Base-by-base conservation (phyloP, 139 green algal genomes). In the Chlorella sp. region DNA sequence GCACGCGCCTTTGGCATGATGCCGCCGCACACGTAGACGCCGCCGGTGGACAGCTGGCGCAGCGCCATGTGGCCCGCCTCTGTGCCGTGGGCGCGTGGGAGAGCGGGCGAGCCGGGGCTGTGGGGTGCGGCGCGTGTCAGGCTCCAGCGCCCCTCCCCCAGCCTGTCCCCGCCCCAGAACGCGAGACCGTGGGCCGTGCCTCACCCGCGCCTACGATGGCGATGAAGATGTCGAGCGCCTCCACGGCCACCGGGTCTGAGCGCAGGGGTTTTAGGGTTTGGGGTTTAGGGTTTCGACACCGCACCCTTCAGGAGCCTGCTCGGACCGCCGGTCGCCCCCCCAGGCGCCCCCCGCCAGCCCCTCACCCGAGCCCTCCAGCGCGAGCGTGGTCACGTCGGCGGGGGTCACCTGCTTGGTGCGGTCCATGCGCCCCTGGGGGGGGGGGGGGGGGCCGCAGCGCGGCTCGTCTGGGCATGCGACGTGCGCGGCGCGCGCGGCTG, bases 201-300 rank as follows among this genome's bases (percentile, higher is more conserved):
- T 0, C n/a, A n/a, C n/a, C n/a, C n/a, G 92, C 90, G 5, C 93
- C 94, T 31, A 98, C 82, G 40, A 98, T 95, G 29, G 82, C 71
- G 14, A 97, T 83, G 67, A 98, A 92, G 29, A 98, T 91, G 85
- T 98, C 94, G 19, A 97, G 88, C 5, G 94, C 91, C 82, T 97
- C 91, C 6, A 83, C 79, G 62, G 89, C 66, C 41, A n/a, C n/a
- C n/a, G n/a, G n/a, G n/a, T n/a, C n/a, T n/a, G n/a, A n/a, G n/a
- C n/a, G n/a, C n/a, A n/a, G n/a, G 31, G 8, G 48, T 11, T 56
- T 17, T 3, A 56, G 27, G 25, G 48, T 27, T 8, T 56, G n/a
- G n/a, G n/a, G n/a, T n/a, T n/a, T n/a, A n/a, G n/a, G n/a, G n/a
- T n/a, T n/a, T n/a, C n/a, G n/a, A n/a, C n/a, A n/a, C n/a, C n/a